Conservation (phyloP, 164 flowering plant genomes). For the Vitis amurensis region DNA sequence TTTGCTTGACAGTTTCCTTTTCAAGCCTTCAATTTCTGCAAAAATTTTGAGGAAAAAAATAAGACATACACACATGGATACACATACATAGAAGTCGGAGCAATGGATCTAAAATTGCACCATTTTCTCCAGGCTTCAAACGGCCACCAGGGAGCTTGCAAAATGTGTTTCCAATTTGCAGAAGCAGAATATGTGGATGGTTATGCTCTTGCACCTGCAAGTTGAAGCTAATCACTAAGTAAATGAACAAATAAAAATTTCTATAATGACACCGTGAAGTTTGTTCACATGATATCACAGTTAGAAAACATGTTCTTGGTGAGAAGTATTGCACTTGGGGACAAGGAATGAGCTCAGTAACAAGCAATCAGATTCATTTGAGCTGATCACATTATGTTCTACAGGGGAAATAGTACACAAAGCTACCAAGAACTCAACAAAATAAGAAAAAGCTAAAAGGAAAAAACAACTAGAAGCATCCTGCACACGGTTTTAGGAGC, state of each 20-base stretch:
- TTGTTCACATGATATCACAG: too few species aligned
- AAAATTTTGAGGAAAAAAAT: not conserved
- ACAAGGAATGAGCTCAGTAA: not conserved
- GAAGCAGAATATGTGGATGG: constrained; percentile 96
- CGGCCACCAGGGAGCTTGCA: constrained; percentile 99
- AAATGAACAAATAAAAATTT: too few species aligned
- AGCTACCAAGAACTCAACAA: too few species aligned
- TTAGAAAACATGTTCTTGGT: too few species aligned
- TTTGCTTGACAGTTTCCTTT: constrained; percentile 93
- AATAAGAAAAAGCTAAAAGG: too few species aligned
- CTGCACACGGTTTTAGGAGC: too few species aligned
- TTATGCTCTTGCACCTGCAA: constrained; percentile 96
- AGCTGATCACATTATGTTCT: too few species aligned
- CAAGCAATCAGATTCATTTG: too few species aligned
- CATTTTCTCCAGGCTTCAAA: constrained; percentile 97
- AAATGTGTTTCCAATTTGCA: constrained; percentile 97
- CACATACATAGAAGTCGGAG: not conserved
- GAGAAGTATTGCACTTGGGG: too few species aligned
- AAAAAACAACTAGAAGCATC: too few species aligned
- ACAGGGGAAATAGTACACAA: too few species aligned
- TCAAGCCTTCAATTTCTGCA: constrained; percentile 94
- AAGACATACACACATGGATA: not conserved
- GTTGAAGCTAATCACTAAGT: not conserved
- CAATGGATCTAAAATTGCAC: constrained; percentile 26
- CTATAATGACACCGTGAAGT: too few species aligned